phyloP scores from a whole-genome alignment of 495 filamentous ascomycete species.

The Aspergillus diversus region DNA sequence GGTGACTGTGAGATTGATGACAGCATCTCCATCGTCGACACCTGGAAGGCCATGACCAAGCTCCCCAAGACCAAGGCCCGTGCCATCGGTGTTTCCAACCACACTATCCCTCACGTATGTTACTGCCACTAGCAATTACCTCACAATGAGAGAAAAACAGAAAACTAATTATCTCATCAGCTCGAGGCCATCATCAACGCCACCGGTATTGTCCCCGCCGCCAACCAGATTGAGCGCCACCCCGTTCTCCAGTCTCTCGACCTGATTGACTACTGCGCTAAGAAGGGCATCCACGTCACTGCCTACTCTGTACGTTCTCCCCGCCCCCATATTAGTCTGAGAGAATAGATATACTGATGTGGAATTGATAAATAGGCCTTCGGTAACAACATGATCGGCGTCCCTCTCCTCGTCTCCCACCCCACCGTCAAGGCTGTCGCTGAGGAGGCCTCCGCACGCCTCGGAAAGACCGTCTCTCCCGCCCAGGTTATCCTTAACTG shows the following conservation, averaged over 20 bases:
- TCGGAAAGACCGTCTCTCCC: constrained; percentile 41
- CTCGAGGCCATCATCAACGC: constrained; percentile 55
- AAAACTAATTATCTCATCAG: constrained; percentile 25
- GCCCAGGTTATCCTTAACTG: constrained; percentile 53
- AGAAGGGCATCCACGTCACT: constrained; percentile 54
- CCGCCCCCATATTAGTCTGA: neutral
- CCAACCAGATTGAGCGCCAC: constrained; percentile 57
- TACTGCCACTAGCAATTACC: neutral
- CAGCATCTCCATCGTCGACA: constrained; percentile 53
- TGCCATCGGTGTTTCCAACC: constrained; percentile 57
- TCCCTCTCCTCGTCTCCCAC: constrained; percentile 49
- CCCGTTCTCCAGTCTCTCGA: constrained; percentile 50
- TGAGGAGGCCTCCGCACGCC: constrained; percentile 44
- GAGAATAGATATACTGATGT: neutral
- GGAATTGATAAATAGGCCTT: constrained; percentile 38
- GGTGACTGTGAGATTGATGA: constrained; percentile 50
- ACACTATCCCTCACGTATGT: constrained; percentile 48
- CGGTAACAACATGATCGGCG: constrained; percentile 50
- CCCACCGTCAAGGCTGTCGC: constrained; percentile 49
- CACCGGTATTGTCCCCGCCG: constrained; percentile 51
- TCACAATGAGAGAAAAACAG: neutral
- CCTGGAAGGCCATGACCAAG: constrained; percentile 57
- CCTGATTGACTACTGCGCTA: constrained; percentile 45
- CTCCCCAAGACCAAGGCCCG: constrained; percentile 56
- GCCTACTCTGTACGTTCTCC: constrained; percentile 47